Base-by-base conservation (phyloP, 441 rosid genomes). In the Adansonia rubrostipa region DNA sequence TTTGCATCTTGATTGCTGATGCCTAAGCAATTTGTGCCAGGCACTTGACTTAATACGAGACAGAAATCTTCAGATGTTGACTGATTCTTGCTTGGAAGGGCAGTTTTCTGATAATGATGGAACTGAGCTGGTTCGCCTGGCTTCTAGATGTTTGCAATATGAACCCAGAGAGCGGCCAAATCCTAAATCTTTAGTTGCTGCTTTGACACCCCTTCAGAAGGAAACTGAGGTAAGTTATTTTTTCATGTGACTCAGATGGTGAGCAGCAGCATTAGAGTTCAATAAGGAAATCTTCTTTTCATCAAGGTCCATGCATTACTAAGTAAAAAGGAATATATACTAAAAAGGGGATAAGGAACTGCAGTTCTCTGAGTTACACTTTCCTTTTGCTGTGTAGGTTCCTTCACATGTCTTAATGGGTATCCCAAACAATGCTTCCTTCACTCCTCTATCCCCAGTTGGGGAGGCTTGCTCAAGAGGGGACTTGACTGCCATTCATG, bases 71-170 rank as follows among this genome's bases (percentile, higher is more conserved):
- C 94, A 89, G 84, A 89, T 86, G 86, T 89, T 92, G 75, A 89
- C 90, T 20, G 99, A 95, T 89, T 91, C 99, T 70, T 90, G 94
- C 85, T 86, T 93, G 85, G 93, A 93, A 81, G 97, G 97, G 70
- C 93, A 93, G 79, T 81, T 90, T 83, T 83, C 97, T 22, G 86
- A 87, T 78, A 87, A 82, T 73, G 97, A 93, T 79, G 92, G 88
- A 33, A 90, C 89, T 10, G 92, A 89, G 80, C 84, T 95, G 77
- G 90, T 93, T 75, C 92, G 92, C 28, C 78, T 93, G 85, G 93
- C 98, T 74, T 89, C 95, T 71, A 86, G 88, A 11, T 93, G 99
- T 83, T 87, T 95, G 82, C 95, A 93, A 78, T 85, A 86, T 68
- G 98, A 95, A 82, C 92, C 94, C 44, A 90, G 92, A 63, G 97